Conservation (phyloP, 139 green algal species). For the Zygnema cylindricum region DNA sequence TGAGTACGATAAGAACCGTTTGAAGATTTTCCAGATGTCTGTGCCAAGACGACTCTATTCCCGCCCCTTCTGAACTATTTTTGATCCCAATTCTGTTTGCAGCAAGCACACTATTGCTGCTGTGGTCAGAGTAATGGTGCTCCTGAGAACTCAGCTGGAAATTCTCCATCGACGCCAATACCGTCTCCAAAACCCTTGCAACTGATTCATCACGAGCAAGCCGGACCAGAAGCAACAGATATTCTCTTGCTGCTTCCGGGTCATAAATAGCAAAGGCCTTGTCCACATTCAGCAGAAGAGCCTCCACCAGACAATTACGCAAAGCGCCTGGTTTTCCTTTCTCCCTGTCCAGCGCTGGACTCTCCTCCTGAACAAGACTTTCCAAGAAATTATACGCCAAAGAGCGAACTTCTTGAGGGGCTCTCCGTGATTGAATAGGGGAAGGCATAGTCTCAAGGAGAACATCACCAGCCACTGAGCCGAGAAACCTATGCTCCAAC, state of each 20-base stretch:
- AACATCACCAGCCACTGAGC: background rate
- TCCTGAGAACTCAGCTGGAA: background rate
- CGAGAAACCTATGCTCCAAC: slow-evolving; percentile 9
- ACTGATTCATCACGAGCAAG: background rate
- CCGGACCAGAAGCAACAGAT: background rate
- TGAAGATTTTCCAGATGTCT: background rate
- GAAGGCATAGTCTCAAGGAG: background rate
- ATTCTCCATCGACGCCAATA: background rate
- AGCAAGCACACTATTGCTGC: too few relatives aligned
- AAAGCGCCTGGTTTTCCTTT: background rate
- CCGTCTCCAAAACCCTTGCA: background rate
- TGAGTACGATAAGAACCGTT: background rate
- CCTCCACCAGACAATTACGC: background rate
- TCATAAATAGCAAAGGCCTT: background rate
- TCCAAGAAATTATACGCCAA: background rate
- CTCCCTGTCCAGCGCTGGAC: background rate
- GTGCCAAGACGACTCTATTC: background rate
- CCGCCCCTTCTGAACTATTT: background rate
- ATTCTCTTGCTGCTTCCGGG: background rate
- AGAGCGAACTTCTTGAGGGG: background rate
- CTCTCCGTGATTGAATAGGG: background rate
- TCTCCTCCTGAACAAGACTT: slow-evolving; percentile 6
- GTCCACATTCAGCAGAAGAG: background rate
- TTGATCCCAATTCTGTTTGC: too few relatives aligned
- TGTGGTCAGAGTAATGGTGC: background rate